Conservation (phyloP, 306 rosid species). For the Lathyrus oleraceus region DNA sequence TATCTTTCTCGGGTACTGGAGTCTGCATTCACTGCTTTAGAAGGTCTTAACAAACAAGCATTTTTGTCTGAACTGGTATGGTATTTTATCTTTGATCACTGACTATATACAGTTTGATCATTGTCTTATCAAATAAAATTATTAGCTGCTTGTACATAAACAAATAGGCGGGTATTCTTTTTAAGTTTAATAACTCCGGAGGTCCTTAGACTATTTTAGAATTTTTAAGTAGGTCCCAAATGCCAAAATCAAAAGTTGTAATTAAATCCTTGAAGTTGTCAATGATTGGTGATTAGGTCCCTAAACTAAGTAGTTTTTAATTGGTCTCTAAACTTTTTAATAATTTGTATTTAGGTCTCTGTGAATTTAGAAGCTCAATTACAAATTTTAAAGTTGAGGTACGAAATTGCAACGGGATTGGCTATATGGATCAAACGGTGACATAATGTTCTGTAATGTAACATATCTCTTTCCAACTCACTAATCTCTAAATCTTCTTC, state of each 20-base stretch:
- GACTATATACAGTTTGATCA: conserved; percentile 22
- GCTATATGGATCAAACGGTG: too few relatives aligned
- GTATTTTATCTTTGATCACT: conserved; percentile 27
- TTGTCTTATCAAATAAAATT: conserved; percentile 24
- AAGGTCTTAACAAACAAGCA: conserved; percentile 98
- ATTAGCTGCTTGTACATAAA: conserved; percentile 17
- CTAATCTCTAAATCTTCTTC: too few relatives aligned
- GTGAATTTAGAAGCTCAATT: not conserved
- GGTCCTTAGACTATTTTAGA: not conserved
- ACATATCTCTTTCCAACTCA: too few relatives aligned
- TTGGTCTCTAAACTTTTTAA: not conserved
- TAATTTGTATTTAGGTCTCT: not conserved
- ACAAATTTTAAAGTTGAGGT: not conserved
- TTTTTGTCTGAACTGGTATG: conserved; percentile 87
- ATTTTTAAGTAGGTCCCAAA: not conserved
- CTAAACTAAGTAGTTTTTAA: not conserved
- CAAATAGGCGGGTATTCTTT: not conserved
- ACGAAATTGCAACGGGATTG: not conserved
- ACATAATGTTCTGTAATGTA: too few relatives aligned
- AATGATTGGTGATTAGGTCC: not conserved
- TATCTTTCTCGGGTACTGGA: conserved; percentile 98
- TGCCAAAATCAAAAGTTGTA: not conserved
- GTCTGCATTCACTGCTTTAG: conserved; percentile 92
- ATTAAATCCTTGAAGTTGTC: not conserved
- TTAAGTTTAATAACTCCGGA: not conserved